These are phyloP conservation scores for Wallacemonas sp. DNA, from an alignment of 208 protist species.

Conservation along the genomic window DNA sequence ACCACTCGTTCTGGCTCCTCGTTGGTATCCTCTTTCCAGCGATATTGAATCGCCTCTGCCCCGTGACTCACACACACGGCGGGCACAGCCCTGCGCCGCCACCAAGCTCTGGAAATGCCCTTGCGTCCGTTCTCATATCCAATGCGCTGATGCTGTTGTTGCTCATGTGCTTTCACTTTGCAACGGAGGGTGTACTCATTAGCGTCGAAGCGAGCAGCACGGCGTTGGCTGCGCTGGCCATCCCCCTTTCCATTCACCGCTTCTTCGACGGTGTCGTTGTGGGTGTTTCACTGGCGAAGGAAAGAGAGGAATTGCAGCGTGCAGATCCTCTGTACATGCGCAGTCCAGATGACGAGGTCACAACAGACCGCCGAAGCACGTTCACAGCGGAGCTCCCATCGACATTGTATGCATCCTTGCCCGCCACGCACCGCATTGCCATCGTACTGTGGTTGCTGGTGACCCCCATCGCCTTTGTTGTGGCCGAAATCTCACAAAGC, in stretches of 20 bases:
- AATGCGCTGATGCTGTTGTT: conserved; percentile 42
- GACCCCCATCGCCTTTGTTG: conserved; percentile 44
- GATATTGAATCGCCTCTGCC: conserved; percentile 34
- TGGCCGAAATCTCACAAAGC: not conserved
- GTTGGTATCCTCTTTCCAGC: conserved; percentile 63
- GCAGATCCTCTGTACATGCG: not conserved
- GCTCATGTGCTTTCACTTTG: conserved; percentile 73
- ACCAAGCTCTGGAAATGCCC: not conserved
- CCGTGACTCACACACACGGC: conserved; percentile 28
- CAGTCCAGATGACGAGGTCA: not conserved
- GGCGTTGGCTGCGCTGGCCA: conserved; percentile 34
- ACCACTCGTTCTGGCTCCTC: conserved; percentile 42
- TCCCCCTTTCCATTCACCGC: conserved; percentile 64
- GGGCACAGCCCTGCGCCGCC: conserved; percentile 7
- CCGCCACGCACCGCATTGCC: conserved; percentile 1
- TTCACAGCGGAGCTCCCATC: not conserved
- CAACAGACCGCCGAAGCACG: not conserved
- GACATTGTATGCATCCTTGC: not conserved
- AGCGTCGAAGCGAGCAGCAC: conserved; percentile 37
- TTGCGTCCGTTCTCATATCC: conserved; percentile 6
- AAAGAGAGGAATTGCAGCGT: not conserved
- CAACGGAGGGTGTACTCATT: conserved; percentile 64
- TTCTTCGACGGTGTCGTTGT: conserved; percentile 79
- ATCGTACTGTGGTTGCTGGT: conserved; percentile 47
- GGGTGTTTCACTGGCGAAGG: conserved; percentile 66